Evolutionary conservation across 768 basidiomycete species (phyloP).

Genomic region (Rhodotorula sphaerocarpa): DNA sequence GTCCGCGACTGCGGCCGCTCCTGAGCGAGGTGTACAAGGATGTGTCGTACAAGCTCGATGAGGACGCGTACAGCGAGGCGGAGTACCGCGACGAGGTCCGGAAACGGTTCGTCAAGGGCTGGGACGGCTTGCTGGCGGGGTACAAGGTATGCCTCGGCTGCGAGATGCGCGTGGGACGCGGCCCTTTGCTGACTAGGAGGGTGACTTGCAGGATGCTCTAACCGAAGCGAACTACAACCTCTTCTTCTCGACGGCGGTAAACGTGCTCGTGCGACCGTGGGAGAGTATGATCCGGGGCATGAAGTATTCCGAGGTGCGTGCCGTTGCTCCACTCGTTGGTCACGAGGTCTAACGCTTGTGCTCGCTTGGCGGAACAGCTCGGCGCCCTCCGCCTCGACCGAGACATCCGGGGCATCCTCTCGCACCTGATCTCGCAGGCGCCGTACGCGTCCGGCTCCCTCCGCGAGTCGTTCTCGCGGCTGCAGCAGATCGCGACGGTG

Average conservation of each 20-base stretch:
- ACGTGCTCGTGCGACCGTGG: conserved; percentile 87
- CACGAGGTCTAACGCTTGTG: no score
- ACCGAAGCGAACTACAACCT: conserved; percentile 79
- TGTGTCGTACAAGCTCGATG: conserved; percentile 76
- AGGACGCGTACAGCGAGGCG: conserved; percentile 70
- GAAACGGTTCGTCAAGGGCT: conserved; percentile 80
- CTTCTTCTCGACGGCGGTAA: conserved; percentile 76
- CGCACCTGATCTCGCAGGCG: conserved; percentile 79
- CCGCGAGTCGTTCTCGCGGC: conserved; percentile 78
- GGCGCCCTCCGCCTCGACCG: conserved; percentile 93
- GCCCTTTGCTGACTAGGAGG: no score
- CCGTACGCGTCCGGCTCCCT: conserved; percentile 65
- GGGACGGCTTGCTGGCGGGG: conserved; percentile 76
- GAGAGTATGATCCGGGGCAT: conserved; percentile 75
- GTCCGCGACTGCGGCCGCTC: conserved; percentile 74
- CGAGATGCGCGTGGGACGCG: no score
- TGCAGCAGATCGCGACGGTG: conserved; percentile 88
- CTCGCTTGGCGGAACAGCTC: no score
- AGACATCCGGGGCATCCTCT: conserved; percentile 72
- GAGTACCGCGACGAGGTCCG: conserved; percentile 78
- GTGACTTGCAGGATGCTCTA: conserved; percentile 77
- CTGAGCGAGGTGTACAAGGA: conserved; percentile 84
- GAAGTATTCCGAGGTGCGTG: conserved; percentile 74
- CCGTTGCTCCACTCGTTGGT: not conserved
- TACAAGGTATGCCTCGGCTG: conserved; percentile 58